phyloP scores from a whole-genome alignment of 1,139 yeast genomes.

The Saccharomyces pastorianus region DNA sequence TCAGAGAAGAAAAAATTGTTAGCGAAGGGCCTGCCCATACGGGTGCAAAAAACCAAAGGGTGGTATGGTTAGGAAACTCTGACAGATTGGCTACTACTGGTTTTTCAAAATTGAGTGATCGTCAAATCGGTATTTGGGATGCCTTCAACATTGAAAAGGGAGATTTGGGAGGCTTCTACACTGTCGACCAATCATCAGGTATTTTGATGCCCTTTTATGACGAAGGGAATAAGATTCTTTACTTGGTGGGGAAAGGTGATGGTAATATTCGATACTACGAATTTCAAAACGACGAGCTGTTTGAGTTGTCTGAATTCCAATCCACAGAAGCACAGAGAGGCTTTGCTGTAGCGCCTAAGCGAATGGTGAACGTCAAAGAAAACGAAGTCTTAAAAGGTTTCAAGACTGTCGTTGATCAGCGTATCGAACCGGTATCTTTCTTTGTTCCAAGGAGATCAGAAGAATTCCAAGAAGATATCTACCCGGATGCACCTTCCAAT shows the following conservation, averaged over 20 bases:
- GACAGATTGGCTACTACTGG: constrained; percentile 93
- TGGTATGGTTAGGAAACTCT: constrained; percentile 81
- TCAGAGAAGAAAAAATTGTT: constrained; percentile 61
- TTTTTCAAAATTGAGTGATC: constrained; percentile 82
- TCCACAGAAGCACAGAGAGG: constrained; percentile 96
- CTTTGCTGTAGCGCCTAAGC: constrained; percentile 80
- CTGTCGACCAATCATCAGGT: constrained; percentile 86
- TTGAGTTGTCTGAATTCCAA: constrained; percentile 75
- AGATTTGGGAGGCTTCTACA: constrained; percentile 79
- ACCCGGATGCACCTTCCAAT: constrained; percentile 80
- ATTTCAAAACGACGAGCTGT: constrained; percentile 71
- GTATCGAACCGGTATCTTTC: constrained; percentile 84
- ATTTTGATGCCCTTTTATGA: constrained; percentile 87
- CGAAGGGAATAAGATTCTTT: constrained; percentile 67
- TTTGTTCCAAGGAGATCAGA: constrained; percentile 91
- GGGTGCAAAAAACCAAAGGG: constrained; percentile 86
- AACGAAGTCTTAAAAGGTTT: constrained; percentile 76
- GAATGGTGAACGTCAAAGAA: constrained; percentile 66
- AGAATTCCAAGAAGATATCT: constrained; percentile 84
- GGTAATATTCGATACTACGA: constrained; percentile 94
- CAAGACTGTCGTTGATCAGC: constrained; percentile 75
- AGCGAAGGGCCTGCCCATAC: constrained; percentile 85
- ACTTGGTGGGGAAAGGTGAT: constrained; percentile 95
- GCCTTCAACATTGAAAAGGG: constrained; percentile 64
- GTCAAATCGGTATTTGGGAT: constrained; percentile 94